Percentiles rank a stretch among this genome's conserved stretches.
phyloP scores from a whole-genome alignment of 495 filamentous ascomycete species.

The Penicillium ochrochloron region DNA sequence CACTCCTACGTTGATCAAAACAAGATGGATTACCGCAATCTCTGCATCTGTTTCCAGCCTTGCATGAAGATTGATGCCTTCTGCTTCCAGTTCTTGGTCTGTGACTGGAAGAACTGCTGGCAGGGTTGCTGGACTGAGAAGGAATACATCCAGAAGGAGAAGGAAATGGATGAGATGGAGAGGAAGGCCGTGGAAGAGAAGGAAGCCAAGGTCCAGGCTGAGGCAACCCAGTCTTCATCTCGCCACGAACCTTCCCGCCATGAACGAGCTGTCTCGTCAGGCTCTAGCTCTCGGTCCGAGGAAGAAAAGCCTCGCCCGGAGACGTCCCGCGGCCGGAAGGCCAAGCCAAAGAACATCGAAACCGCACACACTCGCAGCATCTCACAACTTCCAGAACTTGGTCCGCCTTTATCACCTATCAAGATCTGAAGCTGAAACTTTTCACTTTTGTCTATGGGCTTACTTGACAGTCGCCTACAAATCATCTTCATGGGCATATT shows the following conservation, averaged over 20 bases:
- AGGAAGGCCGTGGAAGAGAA: conserved; percentile 31
- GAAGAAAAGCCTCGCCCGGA: conserved; percentile 41
- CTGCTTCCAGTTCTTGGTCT: conserved; percentile 89
- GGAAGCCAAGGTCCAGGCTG: conserved; percentile 19
- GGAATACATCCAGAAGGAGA: conserved; percentile 75
- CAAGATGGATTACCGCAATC: conserved; percentile 92
- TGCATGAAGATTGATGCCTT: conserved; percentile 90
- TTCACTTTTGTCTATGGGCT: background rate
- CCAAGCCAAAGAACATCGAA: conserved; percentile 47
- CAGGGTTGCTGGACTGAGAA: conserved; percentile 93
- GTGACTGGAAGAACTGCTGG: conserved; percentile 93
- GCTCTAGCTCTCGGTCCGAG: conserved; percentile 58
- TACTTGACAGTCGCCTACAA: background rate
- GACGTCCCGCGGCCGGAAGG: conserved; percentile 40
- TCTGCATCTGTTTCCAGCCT: conserved; percentile 93
- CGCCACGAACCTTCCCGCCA: conserved; percentile 58
- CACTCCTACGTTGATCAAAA: conserved; percentile 85
- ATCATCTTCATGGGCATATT: background rate
- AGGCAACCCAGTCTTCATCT: conserved; percentile 18
- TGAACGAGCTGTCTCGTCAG: conserved; percentile 65
- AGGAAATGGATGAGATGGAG: conserved; percentile 55
- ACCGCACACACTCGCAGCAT: conserved; percentile 43
- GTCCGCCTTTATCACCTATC: conserved; percentile 75
- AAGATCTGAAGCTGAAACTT: conserved; percentile 43
- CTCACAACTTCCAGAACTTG: conserved; percentile 64